Base-by-base conservation (phyloP, 768 basidiomycete genomes). In the Leccinum imitatum region DNA sequence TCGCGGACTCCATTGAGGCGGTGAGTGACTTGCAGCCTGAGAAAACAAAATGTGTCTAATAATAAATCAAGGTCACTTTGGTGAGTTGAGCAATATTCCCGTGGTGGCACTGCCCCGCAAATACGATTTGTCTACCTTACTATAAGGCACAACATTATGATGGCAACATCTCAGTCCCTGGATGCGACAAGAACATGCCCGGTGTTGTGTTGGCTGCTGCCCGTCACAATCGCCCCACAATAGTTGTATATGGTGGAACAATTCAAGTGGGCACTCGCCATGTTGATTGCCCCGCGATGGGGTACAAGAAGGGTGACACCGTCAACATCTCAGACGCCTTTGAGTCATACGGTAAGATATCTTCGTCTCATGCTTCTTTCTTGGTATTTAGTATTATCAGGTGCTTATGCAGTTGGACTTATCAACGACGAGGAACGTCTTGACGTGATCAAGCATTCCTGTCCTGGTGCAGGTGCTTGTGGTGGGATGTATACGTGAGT, bases 101-200 rank as follows among this genome's bases (percentile, higher is more conserved):
- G 21, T 50, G 27, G 50, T 53, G 33, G 46, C 54, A 8, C 27
- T 15, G 2, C 19, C 31, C 41, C 55, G 30, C 33, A 23, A 59
- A 56, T 52, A 23, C 35, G 19, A 60, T 44, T 53, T 50, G 4
- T 37, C 55, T 21, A 21, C 46, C 39, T 21, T 54, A 39, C 31
- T 57, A 90, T 30, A 50, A 52, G 90, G 90, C 91, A 21, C 92
- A 94, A 77, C 86, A 92, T 67, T 93, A 94, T 66, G 93, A 95
- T 61, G 92, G 84, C 13, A 92, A 93, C 67, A 91, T 94, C 65
- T 85, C 89, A 6, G 81, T 93, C 56, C 93, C 93, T 17, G 91
- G 92, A 58, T 94, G 92, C 64, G 92, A 94, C 75, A 94, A 94
- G 78, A 94, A 94, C 69, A 93, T 94, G 93, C 92, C 92, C 9